phyloP scores from a whole-genome alignment of 345 rosid genomes.

The Aurinia saxatilis region DNA sequence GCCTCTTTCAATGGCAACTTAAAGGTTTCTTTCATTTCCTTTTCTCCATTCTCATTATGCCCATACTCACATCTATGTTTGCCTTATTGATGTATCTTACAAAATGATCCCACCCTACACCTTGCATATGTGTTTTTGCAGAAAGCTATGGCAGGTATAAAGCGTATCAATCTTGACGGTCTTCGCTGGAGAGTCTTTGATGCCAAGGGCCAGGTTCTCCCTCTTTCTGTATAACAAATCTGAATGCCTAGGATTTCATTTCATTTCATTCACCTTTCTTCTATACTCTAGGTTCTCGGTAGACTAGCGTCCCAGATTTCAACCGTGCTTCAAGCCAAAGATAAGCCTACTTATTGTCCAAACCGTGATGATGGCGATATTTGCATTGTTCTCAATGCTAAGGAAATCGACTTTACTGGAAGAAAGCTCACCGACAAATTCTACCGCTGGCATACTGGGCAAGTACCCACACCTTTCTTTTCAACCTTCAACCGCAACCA shows the following conservation, averaged over 20 bases:
- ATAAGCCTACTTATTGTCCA: constrained; percentile 88
- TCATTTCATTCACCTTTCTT: neutral
- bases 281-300: constrained; percentile 63
- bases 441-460: constrained; percentile 95
- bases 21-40: no score
- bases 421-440: constrained; percentile 89
- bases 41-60: no score
- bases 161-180: constrained; percentile 88
- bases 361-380: constrained; percentile 93
- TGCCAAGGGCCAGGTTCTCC: constrained; percentile 95
- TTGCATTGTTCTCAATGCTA: constrained; percentile 97
- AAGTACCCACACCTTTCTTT: constrained; percentile 25
- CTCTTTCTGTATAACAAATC: neutral
- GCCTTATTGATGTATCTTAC: no score
- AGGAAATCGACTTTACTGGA: constrained; percentile 74
- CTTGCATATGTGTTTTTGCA: constrained; percentile 27
- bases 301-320: constrained; percentile 93
- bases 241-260: neutral
- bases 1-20: constrained; percentile 27
- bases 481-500: no score
- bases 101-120: no score
- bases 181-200: constrained; percentile 95
- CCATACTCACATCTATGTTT: no score
- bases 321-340: constrained; percentile 90
- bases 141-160: constrained; percentile 94